These are phyloP conservation scores for Tetraselmis striata DNA, from an alignment of 139 green algal genomes.

Conservation along the genomic window DNA sequence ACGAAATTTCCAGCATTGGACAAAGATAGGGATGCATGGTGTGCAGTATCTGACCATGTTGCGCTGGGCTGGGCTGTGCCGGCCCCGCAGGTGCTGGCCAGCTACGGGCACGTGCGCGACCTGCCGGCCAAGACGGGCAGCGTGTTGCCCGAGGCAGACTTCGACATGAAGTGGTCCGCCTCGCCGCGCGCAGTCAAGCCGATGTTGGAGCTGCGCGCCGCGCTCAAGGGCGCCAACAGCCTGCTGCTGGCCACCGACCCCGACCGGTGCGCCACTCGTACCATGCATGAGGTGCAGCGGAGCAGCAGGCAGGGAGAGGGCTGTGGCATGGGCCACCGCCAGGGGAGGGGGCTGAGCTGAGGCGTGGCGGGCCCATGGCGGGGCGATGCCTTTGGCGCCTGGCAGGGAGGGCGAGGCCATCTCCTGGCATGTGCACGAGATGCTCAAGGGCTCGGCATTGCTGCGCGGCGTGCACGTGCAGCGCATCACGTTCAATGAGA, in stretches of 20 bases:
- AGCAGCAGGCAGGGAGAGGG: neutral
- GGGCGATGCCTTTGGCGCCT: too few relatives aligned
- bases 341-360: too few relatives aligned
- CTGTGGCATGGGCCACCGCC: neutral
- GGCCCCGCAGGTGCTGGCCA: conserved; percentile 67
- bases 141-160: conserved; percentile 54
- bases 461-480: conserved; percentile 19
- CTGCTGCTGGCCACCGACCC: conserved; percentile 93
- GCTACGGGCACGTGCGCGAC: conserved; percentile 86
- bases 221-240: conserved; percentile 3
- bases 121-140: conserved; percentile 48
- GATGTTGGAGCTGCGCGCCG: neutral
- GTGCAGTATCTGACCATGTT: too few relatives aligned
- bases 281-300: too few relatives aligned
- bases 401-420: conserved; percentile 92
- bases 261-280: conserved; percentile 52
- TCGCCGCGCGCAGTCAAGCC: neutral
- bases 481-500: conserved; percentile 76
- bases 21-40: too few relatives aligned
- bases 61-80: neutral
- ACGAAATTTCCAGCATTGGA: too few relatives aligned
- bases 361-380: too few relatives aligned
- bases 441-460: neutral
- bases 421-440: conserved; percentile 83
- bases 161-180: conserved; percentile 36